Percentiles rank a stretch among this genome's conserved stretches.
phyloP scores from a whole-genome alignment of 768 basidiomycete genomes.

The Favolaschia claudopus region DNA sequence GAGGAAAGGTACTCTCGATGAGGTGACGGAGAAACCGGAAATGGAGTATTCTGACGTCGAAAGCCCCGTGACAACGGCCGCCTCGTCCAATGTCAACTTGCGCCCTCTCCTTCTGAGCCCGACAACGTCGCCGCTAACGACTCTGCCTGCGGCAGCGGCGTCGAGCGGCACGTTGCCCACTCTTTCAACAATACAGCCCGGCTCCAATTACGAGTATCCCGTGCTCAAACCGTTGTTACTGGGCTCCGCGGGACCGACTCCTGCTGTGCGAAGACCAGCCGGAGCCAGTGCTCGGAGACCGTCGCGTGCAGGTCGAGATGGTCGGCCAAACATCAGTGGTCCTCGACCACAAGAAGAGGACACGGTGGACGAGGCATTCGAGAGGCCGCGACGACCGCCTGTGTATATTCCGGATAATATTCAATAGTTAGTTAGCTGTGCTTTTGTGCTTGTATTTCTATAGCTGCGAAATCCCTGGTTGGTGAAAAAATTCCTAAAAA shows the following conservation, averaged over 20 bases:
- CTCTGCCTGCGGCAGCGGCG: conserved; percentile 16
- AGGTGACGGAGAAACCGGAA: conserved; percentile 29
- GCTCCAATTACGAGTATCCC: conserved; percentile 20
- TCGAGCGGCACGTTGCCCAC: conserved; percentile 12
- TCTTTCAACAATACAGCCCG: neutral
- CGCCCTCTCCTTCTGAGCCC: conserved; percentile 23
- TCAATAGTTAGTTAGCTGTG: no score
- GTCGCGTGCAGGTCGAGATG: conserved; percentile 13
- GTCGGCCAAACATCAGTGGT: conserved; percentile 37
- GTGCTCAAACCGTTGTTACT: conserved; percentile 41
- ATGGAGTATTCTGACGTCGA: conserved; percentile 21
- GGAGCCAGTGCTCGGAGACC: conserved; percentile 4
- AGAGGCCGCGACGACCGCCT: conserved; percentile 46
- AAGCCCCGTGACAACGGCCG: conserved; percentile 14
- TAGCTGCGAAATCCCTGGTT: no score
- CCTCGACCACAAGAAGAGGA: conserved; percentile 31
- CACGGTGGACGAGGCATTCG: conserved; percentile 27
- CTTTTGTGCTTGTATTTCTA: no score
- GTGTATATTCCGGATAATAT: no score
- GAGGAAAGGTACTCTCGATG: conserved; percentile 4
- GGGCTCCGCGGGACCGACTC: conserved; percentile 38
- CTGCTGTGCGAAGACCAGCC: conserved; percentile 13
- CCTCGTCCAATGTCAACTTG: conserved; percentile 2
- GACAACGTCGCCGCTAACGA: conserved; percentile 8
- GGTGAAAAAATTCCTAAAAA: no score